Base-by-base conservation (phyloP, 129 eudicot genomes). In the Chrysanthemum seticuspe region DNA sequence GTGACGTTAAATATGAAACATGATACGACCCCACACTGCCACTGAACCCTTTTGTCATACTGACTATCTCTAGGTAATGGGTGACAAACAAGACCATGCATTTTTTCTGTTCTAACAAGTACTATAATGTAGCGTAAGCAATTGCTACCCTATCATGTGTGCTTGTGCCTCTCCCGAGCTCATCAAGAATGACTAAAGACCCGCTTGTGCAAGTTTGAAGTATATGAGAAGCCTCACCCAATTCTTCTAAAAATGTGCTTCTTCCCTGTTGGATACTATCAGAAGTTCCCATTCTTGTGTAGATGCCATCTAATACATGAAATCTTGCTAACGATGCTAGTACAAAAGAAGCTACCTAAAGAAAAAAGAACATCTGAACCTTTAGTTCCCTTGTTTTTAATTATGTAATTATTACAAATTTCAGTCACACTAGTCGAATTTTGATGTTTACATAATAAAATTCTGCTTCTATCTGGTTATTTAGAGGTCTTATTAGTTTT, bases 101-200 rank as follows among this genome's bases (percentile, higher is more conserved):
- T 81, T 79, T 82, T 79, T 85, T 91, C 61, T 85, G 83, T 67
- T 90, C 83, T 62, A 95, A 73, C 29, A 95, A 82, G 67, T 88
- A 80, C 36, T 78, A 88, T 72, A 95, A 80, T n/a, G n/a, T 4
- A 58, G 99, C 89, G 60, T 88, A 91, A 62, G 99, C 97, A 83
- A 95, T 95, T 16, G 99, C 97, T 61, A 95, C 99, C 4, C 99
- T 97, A 59, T 95, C 99, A 67, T 95, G 99, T 48, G 99, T 95
- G 40, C 99, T 95, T 11, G 99, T 95, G 68, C 99, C 99, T 82
- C 99, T 86, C 47, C 99, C 99, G 1, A 95, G 89, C 80, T 95
- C 99, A 79, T 95, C 99, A 36, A 95, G 79, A 50, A 95, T 95
- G 54, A 91, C 97, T 72, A 95, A 83, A 4, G 99, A 95, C 8